phyloP scores from a whole-genome alignment of 2,329 filamentous ascomycete species.

The Trichoderma cornu-damae region DNA sequence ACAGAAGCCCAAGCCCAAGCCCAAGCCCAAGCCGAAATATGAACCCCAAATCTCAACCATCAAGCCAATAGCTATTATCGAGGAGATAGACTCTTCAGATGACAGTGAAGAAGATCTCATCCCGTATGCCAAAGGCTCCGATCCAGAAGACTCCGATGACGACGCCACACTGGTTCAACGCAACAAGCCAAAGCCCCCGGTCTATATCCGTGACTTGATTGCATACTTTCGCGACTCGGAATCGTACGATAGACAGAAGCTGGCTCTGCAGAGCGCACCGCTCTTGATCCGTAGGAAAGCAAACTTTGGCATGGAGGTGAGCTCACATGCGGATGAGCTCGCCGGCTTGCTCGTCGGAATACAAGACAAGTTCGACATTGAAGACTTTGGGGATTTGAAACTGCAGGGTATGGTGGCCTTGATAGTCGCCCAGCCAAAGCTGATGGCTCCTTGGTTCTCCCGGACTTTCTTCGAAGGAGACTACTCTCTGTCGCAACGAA shows the following conservation, averaged over 20 bases:
- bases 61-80: conserved; percentile 48
- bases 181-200: conserved; percentile 76
- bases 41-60: conserved; percentile 28
- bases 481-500: conserved; percentile 80
- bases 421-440: conserved; percentile 66
- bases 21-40: conserved; percentile 28
- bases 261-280: conserved; percentile 73
- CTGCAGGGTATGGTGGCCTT: conserved; percentile 79
- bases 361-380: conserved; percentile 78
- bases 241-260: conserved; percentile 74
- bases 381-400: conserved; percentile 68
- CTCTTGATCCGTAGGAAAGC: conserved; percentile 81
- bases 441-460: conserved; percentile 79
- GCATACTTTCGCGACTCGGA: conserved; percentile 73
- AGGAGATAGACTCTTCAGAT: conserved; percentile 57
- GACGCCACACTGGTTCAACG: conserved; percentile 82
- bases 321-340: conserved; percentile 76
- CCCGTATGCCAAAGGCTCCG: conserved; percentile 80
- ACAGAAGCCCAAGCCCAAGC: conserved; percentile 22
- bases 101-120: conserved; percentile 62
- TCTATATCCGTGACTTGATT: conserved; percentile 86
- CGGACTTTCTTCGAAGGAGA: conserved; percentile 87
- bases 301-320: conserved; percentile 81
- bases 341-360: conserved; percentile 71
- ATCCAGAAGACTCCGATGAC: conserved; percentile 86